Evolutionary conservation across 2,329 filamentous ascomycete genomes (phyloP).

Genomic region (Juglanconis juglandina): DNA sequence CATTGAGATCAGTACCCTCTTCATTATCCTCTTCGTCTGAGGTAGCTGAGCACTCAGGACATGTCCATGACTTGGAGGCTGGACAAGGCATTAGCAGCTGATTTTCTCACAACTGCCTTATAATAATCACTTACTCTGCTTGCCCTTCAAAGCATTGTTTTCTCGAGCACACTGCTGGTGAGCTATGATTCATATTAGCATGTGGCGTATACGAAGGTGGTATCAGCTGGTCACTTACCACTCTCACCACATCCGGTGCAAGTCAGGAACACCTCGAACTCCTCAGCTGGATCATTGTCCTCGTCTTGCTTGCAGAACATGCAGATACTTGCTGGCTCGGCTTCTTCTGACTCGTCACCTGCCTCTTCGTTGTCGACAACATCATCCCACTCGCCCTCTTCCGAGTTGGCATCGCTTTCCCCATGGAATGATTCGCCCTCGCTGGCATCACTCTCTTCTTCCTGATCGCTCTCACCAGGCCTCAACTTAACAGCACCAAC

Average conservation of each 20-base stretch:
- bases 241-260: slow-evolving; percentile 79
- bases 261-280: slow-evolving; percentile 74
- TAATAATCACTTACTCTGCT: slow-evolving; percentile 55
- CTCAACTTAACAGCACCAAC: slow-evolving; percentile 57
- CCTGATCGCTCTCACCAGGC: slow-evolving; percentile 47
- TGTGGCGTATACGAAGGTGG: too few species aligned
- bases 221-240: slow-evolving; percentile 54
- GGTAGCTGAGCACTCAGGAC: slow-evolving; percentile 42
- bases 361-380: slow-evolving; percentile 51
- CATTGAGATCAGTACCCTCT: slow-evolving; percentile 22
- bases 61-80: slow-evolving; percentile 49
- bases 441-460: slow-evolving; percentile 34
- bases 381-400: slow-evolving; percentile 52
- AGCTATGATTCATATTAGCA: slow-evolving; percentile 57
- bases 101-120: background rate
- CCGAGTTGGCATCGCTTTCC: slow-evolving; percentile 34
- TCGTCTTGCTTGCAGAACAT: slow-evolving; percentile 83
- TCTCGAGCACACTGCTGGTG: slow-evolving; percentile 86
- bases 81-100: slow-evolving; percentile 23
- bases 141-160: slow-evolving; percentile 58
- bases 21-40: slow-evolving; percentile 29
- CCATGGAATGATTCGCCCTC: slow-evolving; percentile 33
- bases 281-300: slow-evolving; percentile 76
- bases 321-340: slow-evolving; percentile 47
- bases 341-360: slow-evolving; percentile 54